Evolutionary conservation across 2,329 filamentous ascomycete species (phyloP), one percentile per base, ranked within the genome.

Genomic region (Emergomyces africanus): DNA sequence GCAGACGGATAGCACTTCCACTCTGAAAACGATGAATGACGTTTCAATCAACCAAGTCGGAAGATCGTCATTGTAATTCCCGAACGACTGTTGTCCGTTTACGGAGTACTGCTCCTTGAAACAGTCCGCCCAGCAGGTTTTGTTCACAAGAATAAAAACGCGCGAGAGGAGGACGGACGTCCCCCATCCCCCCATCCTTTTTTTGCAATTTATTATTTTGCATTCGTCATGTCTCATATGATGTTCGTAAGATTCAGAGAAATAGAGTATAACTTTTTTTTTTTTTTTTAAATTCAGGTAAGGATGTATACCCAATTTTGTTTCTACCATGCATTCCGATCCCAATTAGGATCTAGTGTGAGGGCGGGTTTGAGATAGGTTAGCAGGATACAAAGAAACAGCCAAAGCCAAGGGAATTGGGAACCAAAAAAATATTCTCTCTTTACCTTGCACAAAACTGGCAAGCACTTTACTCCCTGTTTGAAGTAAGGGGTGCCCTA

Each of bases 381-480:
- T 46, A 42, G 46, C n/a, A 56, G 28, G 30, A 44, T 54, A 23
- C 30, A 35, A 10, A 14, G 14, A 35, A 56, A 55, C 51, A 50
- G 14, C 37, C 60, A 30, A 48, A 54, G 12, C 39, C 12, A 23
- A 33, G 10, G 41, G 6, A 18, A 14, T 30, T 28, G 25, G 8
- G 1, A 14, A 35, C 23, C 25, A 57, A 18, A n/a, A 23, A 37
- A 48, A 23, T 10, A 18, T 35, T 41, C 48, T 48, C 30, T 41
- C 67, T 81, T 68, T 70, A 95, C 91, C 94, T 77, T 99, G 94
- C 70, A 99, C 91, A 78, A 97, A 99, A 35, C 89, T 89, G 14
- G 91, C 92, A 68, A 99, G 76, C 60, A 99, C 94, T 77, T 97
- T 96, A 75, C 90, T 96, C 57, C 94, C 94, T 35, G 94, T 99